phyloP scores from a whole-genome alignment of 176 grass and related monocot species.

The Panicum miliaceum region DNA sequence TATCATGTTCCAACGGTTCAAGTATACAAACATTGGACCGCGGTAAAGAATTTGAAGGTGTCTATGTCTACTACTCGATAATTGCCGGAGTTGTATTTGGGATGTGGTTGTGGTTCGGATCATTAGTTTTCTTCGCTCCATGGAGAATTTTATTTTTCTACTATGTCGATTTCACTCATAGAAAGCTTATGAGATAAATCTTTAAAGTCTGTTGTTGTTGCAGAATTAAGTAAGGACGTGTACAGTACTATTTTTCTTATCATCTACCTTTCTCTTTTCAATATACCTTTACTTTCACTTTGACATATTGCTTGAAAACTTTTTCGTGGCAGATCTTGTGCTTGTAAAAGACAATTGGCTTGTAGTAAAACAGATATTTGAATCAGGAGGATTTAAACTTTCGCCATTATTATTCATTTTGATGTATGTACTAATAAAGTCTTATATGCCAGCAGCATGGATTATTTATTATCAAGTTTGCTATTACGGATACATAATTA shows the following conservation, averaged over 20 bases:
- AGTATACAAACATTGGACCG: neutral
- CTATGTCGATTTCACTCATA: slow-evolving; percentile 12
- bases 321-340: neutral
- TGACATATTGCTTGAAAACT: too few species aligned
- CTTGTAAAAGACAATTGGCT: neutral
- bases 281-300: neutral
- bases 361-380: neutral
- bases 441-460: neutral
- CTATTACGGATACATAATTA: neutral
- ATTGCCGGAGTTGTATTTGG: slow-evolving; percentile 31
- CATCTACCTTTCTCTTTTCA: neutral
- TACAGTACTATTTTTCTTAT: neutral
- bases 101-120: slow-evolving; percentile 35
- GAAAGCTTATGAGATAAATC: neutral
- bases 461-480: neutral
- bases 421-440: neutral
- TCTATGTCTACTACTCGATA: slow-evolving; percentile 17
- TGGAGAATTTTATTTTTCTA: neutral
- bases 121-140: slow-evolving; percentile 12
- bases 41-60: slow-evolving; percentile 11
- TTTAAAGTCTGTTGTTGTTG: neutral
- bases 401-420: neutral
- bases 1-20: neutral
- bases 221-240: neutral
- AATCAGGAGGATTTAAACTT: neutral